Conservation (phyloP, 2,329 filamentous ascomycete species). For the Metarhizium sp. region DNA sequence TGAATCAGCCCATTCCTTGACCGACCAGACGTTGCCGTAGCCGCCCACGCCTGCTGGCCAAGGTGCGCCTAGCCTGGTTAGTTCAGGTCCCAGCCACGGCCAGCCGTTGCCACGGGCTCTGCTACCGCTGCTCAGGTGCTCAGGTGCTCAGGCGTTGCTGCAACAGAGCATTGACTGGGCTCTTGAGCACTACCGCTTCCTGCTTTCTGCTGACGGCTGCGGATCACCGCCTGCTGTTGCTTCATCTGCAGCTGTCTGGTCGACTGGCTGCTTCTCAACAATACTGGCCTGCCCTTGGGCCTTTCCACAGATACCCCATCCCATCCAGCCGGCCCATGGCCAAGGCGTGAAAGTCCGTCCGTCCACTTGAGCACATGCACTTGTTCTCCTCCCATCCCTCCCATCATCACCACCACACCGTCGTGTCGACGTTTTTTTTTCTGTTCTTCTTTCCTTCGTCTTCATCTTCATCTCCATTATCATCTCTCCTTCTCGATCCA, state of each 20-base stretch:
- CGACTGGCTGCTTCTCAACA: neutral
- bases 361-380: neutral
- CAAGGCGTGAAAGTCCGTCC: conserved; percentile 6
- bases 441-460: conserved; percentile 17
- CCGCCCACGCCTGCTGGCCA: conserved; percentile 3
- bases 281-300: neutral
- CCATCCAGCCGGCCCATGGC: neutral
- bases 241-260: neutral
- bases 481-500: conserved; percentile 14
- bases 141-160: too few relatives aligned
- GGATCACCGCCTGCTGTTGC: neutral
- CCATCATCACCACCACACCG: conserved; percentile 7
- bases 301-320: neutral
- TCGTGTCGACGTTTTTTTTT: conserved; percentile 9
- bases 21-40: neutral
- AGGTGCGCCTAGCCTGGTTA: conserved; percentile 4
- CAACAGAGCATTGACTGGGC: neutral
- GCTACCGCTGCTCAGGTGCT: neutral
- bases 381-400: conserved; percentile 7
- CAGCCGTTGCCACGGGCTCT: conserved; percentile 9
- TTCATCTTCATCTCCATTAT: conserved; percentile 17
- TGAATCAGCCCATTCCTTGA: neutral
- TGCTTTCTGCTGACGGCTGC: neutral
- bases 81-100: conserved; percentile 3
- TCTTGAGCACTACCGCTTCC: neutral